Percentiles rank a stretch among this genome's conserved stretches.
These are phyloP conservation scores for Claviceps sp. DNA, from an alignment of 2,329 filamentous ascomycete genomes.

Conservation along the genomic window DNA sequence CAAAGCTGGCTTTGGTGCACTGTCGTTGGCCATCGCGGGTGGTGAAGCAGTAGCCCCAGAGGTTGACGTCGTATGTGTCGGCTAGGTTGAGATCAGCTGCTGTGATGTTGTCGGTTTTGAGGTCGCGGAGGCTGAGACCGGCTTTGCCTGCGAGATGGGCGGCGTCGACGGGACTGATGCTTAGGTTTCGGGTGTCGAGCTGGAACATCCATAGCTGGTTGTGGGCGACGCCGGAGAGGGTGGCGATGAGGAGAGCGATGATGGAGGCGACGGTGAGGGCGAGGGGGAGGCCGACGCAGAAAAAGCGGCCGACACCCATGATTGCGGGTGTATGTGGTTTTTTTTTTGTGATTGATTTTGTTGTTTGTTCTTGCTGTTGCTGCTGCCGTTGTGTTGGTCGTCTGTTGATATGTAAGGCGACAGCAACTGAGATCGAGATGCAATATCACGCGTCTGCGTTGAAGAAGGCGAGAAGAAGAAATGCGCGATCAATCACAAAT, in stretches of 20 bases:
- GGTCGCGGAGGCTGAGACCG: constrained; percentile 11
- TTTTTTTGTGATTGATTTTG: neutral
- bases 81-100: constrained; percentile 47
- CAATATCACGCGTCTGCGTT: neutral
- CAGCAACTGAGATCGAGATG: neutral
- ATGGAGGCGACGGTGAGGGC: constrained; percentile 65
- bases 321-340: constrained; percentile 13
- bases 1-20: constrained; percentile 58
- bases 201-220: constrained; percentile 45
- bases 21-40: constrained; percentile 37
- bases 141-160: constrained; percentile 20
- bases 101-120: constrained; percentile 35
- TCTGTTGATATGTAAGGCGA: neutral
- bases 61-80: constrained; percentile 65
- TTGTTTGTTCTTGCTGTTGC: neutral
- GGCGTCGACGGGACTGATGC: constrained; percentile 21
- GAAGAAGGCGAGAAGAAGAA: neutral
- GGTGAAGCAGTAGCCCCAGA: constrained; percentile 78
- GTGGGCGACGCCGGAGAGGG: constrained; percentile 41
- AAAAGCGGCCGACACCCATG: constrained; percentile 58
- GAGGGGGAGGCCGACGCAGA: constrained; percentile 83
- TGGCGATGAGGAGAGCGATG: constrained; percentile 49
- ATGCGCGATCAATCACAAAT: neutral
- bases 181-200: constrained; percentile 49
- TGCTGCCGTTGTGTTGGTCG: neutral